Evolutionary conservation across 23 red algal genomes (phyloP), one percentile per base, ranked within the genome.

Genomic region (Pyropia yezoensis): DNA sequence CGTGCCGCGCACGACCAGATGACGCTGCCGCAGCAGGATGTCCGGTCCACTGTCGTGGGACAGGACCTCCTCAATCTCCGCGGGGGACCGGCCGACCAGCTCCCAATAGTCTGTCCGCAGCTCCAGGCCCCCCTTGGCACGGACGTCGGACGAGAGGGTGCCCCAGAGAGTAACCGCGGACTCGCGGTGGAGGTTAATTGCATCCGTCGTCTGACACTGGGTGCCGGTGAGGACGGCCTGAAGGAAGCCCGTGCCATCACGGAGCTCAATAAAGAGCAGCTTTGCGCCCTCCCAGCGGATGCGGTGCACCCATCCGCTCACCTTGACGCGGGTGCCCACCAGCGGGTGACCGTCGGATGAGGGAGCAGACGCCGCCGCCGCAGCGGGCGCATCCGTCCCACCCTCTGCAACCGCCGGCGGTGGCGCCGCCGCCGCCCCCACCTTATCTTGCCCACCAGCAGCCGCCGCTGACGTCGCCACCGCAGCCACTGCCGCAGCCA

Each of bases 81-180:
- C 30, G 29, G 68, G 67, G 39, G 79, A 82, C 49, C 85, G 45
- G 2, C 83, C 92, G 23, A 96, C 73, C 39, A 96, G 66, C 58
- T 89, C 70, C 92, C 92, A 96, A 63, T 85, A 96, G 74, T 96
- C 92, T 1, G 75, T 85, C 24, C 62, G 68, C 56, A 96, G 66
- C 85, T 96, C 92, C 54, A 77, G 66, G 23, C 92, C 92, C 30
- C 92, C 84, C 73, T 96, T 89, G 22, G 92, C 92, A 22, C 92
- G 63, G 14, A 61, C 78, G 72, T 96, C 92, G 17, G 61, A 33
- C 39, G 61, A 56, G 51, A 81, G 69, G 27, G 68, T 85, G 49
- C 92, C 92, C 59, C 75, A 90, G 54, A 96, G 71, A 19, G 69
- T 62, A 32, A 96, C 82, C 15, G 78, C 62, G 16, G 92, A 73